These are phyloP conservation scores for Ustilago cynodontis DNA, from an alignment of 1,284 basidiomycete genomes.

Conservation along the genomic window DNA sequence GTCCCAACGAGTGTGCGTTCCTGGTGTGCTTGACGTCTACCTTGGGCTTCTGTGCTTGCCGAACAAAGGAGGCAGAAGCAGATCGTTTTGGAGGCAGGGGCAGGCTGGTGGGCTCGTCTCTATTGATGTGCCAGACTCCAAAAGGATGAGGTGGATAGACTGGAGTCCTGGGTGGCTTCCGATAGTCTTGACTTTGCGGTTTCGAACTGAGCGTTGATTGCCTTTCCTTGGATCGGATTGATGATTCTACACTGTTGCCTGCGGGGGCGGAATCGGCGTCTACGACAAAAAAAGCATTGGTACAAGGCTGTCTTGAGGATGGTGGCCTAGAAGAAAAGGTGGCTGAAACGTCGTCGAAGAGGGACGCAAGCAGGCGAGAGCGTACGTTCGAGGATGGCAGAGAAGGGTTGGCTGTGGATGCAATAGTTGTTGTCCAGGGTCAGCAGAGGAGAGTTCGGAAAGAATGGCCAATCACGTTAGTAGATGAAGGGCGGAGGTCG, in stretches of 20 bases:
- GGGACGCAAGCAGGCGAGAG: neutral
- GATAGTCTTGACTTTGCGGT: neutral
- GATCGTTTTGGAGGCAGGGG: constrained; percentile 33
- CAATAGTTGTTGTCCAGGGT: neutral
- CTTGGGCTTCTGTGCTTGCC: constrained; percentile 2
- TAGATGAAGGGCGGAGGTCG: neutral
- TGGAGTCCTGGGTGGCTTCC: neutral
- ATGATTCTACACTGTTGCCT: constrained; percentile 2
- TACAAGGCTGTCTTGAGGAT: neutral
- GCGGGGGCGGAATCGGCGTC: constrained; percentile 7
- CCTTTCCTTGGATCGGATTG: neutral
- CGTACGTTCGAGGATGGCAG: neutral
- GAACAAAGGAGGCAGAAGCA: constrained; percentile 27
- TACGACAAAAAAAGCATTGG: constrained; percentile 18
- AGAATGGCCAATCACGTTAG: constrained; percentile 3
- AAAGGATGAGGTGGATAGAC: constrained; percentile 41
- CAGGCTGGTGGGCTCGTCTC: constrained; percentile 40
- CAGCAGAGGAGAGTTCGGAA: neutral
- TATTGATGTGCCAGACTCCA: constrained; percentile 39
- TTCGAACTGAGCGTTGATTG: neutral
- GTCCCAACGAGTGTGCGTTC: constrained; percentile 46
- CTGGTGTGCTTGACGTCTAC: constrained; percentile 13
- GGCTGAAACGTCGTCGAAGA: neutral
- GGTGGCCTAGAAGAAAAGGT: neutral
- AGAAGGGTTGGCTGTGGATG: neutral